Conservation (phyloP, 345 rosid species). For the Eucalyptus curtisii region DNA sequence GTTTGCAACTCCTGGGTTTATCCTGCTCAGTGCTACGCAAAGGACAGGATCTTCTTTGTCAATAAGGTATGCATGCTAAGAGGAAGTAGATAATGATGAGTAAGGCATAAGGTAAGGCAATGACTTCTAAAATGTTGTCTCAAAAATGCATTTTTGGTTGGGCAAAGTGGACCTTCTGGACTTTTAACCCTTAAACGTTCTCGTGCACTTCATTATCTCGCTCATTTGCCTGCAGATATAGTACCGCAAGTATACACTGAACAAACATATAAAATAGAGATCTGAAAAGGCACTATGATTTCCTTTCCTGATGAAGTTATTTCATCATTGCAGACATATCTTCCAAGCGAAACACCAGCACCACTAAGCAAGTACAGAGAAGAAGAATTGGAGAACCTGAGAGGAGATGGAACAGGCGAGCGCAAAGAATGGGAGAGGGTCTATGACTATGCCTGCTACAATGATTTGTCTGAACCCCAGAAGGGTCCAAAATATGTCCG, state of each 20-base stretch:
- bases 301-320: neutral
- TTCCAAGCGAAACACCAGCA: slow-evolving; percentile 56
- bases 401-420: slow-evolving; percentile 70
- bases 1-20: slow-evolving; percentile 88
- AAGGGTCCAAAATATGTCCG: slow-evolving; percentile 28
- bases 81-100: neutral
- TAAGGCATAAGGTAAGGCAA: neutral
- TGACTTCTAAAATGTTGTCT: neutral
- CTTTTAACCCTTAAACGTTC: neutral
- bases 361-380: slow-evolving; percentile 42
- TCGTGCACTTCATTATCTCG: neutral
- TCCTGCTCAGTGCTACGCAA: slow-evolving; percentile 33
- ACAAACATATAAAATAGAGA: neutral
- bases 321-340: slow-evolving; percentile 47
- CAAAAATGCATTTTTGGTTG: neutral
- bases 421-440: slow-evolving; percentile 71
- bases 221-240: neutral
- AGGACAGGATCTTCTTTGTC: slow-evolving; percentile 64
- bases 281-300: neutral
- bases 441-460: slow-evolving; percentile 80
- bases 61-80: slow-evolving; percentile 35
- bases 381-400: slow-evolving; percentile 43
- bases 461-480: slow-evolving; percentile 58
- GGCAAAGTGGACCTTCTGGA: neutral
- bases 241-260: neutral